Evolutionary conservation across 345 rosid species (phyloP).

Genomic region (Alliaria petiolata): DNA sequence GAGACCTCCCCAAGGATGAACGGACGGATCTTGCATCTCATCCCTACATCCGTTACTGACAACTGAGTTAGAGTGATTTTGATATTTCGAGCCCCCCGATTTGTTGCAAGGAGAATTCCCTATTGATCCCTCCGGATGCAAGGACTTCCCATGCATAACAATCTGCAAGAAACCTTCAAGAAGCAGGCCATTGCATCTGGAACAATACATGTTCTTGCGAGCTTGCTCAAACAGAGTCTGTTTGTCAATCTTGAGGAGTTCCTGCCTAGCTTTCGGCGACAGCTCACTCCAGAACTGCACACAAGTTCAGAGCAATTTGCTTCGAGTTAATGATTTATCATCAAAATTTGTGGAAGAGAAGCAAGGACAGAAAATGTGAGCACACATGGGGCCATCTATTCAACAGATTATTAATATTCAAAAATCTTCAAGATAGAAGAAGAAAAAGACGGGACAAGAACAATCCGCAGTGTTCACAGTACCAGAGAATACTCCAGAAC

Average conservation of each 20-base stretch:
- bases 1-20: slow-evolving; percentile 98
- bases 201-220: slow-evolving; percentile 91
- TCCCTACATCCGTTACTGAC: slow-evolving; percentile 44
- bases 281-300: slow-evolving; percentile 82
- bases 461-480: not conserved
- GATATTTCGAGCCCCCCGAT: slow-evolving; percentile 37
- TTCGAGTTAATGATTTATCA: not conserved
- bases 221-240: slow-evolving; percentile 91
- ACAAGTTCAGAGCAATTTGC: slow-evolving; percentile 17
- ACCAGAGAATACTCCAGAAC: not conserved
- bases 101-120: slow-evolving; percentile 37
- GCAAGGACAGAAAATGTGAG: not conserved
- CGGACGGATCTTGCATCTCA: slow-evolving; percentile 83
- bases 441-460: not conserved
- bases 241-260: slow-evolving; percentile 80
- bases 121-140: slow-evolving; percentile 59
- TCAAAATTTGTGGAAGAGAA: not conserved
- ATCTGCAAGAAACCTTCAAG: slow-evolving; percentile 89
- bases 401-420: not conserved
- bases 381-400: not conserved
- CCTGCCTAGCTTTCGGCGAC: slow-evolving; percentile 57
- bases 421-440: not conserved
- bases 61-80: slow-evolving; percentile 40
- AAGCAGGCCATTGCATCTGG: slow-evolving; percentile 87
- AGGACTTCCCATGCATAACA: slow-evolving; percentile 80